phyloP scores from a whole-genome alignment of 2,329 filamentous ascomycete species.

The Apiospora aurea region DNA sequence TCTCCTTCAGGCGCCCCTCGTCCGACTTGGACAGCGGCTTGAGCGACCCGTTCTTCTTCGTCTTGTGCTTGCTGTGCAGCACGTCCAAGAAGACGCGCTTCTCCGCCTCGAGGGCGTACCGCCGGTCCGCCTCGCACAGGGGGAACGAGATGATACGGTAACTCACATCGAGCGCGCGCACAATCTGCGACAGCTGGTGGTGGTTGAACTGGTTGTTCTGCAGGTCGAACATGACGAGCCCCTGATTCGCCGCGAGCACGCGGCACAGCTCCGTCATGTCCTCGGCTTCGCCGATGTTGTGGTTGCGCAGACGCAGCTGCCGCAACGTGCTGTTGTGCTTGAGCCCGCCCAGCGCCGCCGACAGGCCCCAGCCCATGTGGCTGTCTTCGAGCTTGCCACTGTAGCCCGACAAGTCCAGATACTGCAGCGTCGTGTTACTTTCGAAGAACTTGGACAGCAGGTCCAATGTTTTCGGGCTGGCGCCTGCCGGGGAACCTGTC shows the following conservation, averaged over 20 bases:
- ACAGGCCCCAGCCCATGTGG: slow-evolving; percentile 61
- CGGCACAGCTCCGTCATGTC: slow-evolving; percentile 53
- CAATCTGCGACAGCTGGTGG: slow-evolving; percentile 39
- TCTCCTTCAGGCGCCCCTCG: slow-evolving; percentile 36
- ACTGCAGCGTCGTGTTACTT: slow-evolving; percentile 58
- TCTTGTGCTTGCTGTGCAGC: slow-evolving; percentile 26
- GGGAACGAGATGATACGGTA: slow-evolving; percentile 42
- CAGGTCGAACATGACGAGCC: slow-evolving; percentile 60
- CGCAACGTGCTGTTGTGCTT: slow-evolving; percentile 52
- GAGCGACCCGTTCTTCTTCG: slow-evolving; percentile 29
- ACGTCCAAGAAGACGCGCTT: slow-evolving; percentile 34
- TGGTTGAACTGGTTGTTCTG: slow-evolving; percentile 61
- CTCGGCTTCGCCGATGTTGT: slow-evolving; percentile 56
- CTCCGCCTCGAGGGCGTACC: slow-evolving; percentile 39
- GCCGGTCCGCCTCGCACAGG: slow-evolving; percentile 35
- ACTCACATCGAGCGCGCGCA: slow-evolving; percentile 39
- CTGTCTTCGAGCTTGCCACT: slow-evolving; percentile 65
- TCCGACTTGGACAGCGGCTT: slow-evolving; percentile 35
- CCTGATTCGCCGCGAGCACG: slow-evolving; percentile 56
- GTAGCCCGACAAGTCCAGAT: slow-evolving; percentile 63
- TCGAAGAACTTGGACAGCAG: slow-evolving; percentile 59
- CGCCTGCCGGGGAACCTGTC: slow-evolving; percentile 56
- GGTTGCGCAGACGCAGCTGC: slow-evolving; percentile 63
- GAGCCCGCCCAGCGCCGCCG: slow-evolving; percentile 56
- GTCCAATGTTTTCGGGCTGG: slow-evolving; percentile 54